These are phyloP conservation scores for Canavalia gladiata DNA, from an alignment of 306 rosid species.

Conservation along the genomic window DNA sequence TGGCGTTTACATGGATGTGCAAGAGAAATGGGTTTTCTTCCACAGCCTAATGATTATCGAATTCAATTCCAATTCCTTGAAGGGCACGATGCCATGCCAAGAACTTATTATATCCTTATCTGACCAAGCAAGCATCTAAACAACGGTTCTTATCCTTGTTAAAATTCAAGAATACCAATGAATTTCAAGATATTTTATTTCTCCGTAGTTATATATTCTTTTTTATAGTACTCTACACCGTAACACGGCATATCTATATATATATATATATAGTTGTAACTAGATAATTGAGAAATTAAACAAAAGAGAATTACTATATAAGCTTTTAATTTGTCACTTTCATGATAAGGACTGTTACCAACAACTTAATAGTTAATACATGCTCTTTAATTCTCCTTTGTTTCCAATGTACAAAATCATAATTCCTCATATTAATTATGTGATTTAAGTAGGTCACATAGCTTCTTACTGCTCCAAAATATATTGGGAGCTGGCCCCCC, in stretches of 20 bases:
- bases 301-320: background rate
- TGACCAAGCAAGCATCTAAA: slow-evolving; percentile 43
- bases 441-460: slow-evolving; percentile 43
- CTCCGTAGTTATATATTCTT: background rate
- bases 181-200: slow-evolving; percentile 23
- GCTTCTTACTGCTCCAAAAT: slow-evolving; percentile 42
- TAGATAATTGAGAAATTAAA: background rate
- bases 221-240: background rate
- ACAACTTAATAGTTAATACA: slow-evolving; percentile 5
- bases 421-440: slow-evolving; percentile 45
- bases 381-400: background rate
- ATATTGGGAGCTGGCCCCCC: slow-evolving; percentile 50
- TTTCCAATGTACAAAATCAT: slow-evolving; percentile 25
- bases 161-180: slow-evolving; percentile 20
- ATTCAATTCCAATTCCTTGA: slow-evolving; percentile 53
- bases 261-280: background rate
- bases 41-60: slow-evolving; percentile 26
- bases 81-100: slow-evolving; percentile 39
- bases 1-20: background rate
- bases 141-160: slow-evolving; percentile 34
- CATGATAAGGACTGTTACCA: slow-evolving; percentile 42
- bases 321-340: slow-evolving; percentile 29
- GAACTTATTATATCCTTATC: slow-evolving; percentile 44
- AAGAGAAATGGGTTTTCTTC: slow-evolving; percentile 22
- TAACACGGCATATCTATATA: background rate